Evolutionary conservation across 208 protist species (phyloP).

Genomic region (Phytomonas sp.): DNA sequence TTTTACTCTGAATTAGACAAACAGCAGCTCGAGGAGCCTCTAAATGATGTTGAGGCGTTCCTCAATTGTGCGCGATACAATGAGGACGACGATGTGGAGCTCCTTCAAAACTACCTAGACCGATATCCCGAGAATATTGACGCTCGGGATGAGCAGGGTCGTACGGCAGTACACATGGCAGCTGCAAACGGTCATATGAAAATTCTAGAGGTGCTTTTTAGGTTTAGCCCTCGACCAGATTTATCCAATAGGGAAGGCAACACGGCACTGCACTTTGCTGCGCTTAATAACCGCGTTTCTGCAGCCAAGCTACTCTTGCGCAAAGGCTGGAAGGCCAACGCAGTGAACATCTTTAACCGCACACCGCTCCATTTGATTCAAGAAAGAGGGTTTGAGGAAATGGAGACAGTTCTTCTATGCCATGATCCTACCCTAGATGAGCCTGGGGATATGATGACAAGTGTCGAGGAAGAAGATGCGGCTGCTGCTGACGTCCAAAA

Average conservation of each 20-base stretch:
- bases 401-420: constrained; percentile 72
- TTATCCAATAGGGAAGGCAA: constrained; percentile 74
- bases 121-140: constrained; percentile 42
- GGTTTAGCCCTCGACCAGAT: constrained; percentile 50
- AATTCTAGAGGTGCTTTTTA: constrained; percentile 64
- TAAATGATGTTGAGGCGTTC: constrained; percentile 62
- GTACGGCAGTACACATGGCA: constrained; percentile 81
- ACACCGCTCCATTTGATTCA: constrained; percentile 77
- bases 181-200: constrained; percentile 76
- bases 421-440: constrained; percentile 61
- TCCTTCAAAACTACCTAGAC: constrained; percentile 40
- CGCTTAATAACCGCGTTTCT: constrained; percentile 74
- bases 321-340: constrained; percentile 46
- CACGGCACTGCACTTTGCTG: constrained; percentile 82
- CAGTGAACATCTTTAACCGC: constrained; percentile 44
- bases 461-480: constrained; percentile 1
- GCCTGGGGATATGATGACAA: neutral
- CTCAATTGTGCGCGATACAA: constrained; percentile 84
- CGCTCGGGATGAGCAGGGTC: constrained; percentile 57
- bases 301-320: constrained; percentile 49
- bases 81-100: constrained; percentile 49
- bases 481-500: neutral
- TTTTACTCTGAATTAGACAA: constrained; percentile 24
- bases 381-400: constrained; percentile 72
- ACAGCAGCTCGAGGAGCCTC: constrained; percentile 33